Evolutionary conservation across 352 stramenopile species (phyloP).

Genomic region (Pythium sukuiense): DNA sequence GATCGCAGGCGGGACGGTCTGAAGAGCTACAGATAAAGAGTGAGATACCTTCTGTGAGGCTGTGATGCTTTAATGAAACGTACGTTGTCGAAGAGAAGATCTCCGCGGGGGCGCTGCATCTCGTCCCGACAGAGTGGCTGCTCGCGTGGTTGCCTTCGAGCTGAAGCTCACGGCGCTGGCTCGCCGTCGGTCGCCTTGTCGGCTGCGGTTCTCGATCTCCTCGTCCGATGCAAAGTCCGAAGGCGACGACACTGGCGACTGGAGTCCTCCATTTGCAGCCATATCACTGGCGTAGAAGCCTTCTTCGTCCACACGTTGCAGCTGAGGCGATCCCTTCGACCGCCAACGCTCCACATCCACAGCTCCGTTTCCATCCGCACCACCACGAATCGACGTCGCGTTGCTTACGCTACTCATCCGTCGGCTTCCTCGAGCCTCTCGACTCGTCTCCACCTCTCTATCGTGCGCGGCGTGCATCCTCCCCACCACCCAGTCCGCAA

Average conservation of each 20-base stretch:
- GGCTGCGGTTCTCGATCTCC: constrained; percentile 17
- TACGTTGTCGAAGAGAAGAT: constrained; percentile 8
- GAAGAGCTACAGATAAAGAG: constrained; percentile 8
- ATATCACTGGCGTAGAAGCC: not conserved
- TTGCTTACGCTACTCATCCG: not conserved
- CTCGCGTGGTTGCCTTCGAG: not conserved
- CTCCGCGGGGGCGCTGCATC: not conserved
- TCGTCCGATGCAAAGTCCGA: constrained; percentile 9
- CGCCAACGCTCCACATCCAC: not conserved
- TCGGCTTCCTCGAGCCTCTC: not conserved
- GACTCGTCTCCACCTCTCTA: not conserved
- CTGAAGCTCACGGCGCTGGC: not conserved
- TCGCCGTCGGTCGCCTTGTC: not conserved
- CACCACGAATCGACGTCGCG: not conserved
- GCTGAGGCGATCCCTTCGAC: not conserved
- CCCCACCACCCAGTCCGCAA: not conserved
- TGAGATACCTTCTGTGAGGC: not conserved
- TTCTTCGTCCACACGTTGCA: constrained; percentile 4
- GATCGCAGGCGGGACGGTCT: not conserved
- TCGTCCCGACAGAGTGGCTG: not conserved
- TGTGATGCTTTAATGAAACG: not conserved
- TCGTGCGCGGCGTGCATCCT: not conserved
- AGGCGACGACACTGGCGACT: not conserved
- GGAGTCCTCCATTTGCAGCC: not conserved
- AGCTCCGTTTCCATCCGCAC: constrained; percentile 3